A percentile compares a stretch with the other conserved stretches of the same genome.
Conservation (phyloP, 192 early-diverging fungal species). For the Polychytrium aggregatum region DNA sequence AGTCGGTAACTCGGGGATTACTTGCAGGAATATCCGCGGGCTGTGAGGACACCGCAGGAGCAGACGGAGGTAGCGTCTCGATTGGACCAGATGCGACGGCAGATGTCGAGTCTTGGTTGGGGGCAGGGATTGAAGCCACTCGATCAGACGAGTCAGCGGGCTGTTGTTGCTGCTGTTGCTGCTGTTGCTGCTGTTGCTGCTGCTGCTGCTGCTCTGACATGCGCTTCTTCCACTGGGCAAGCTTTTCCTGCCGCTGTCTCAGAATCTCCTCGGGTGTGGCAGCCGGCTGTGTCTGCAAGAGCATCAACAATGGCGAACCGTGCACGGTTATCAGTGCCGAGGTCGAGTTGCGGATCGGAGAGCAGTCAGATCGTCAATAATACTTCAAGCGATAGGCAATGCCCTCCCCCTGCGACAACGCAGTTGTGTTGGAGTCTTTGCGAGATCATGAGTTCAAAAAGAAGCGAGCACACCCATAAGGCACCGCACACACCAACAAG, state of each 20-base stretch:
- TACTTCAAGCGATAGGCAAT: neutral
- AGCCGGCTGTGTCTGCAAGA: conserved; percentile 8
- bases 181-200: conserved; percentile 5
- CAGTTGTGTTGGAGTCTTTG: neutral
- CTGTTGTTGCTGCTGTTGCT: neutral
- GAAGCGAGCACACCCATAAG: no score
- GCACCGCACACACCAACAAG: no score
- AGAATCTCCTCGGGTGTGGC: conserved; percentile 49
- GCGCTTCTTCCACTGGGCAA: conserved; percentile 59
- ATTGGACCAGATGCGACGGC: neutral
- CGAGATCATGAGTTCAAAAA: neutral
- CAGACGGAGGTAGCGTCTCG: neutral
- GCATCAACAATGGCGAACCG: conserved; percentile 6
- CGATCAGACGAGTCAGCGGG: neutral
- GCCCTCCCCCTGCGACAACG: conserved; percentile 4
- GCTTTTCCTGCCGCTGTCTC: conserved; percentile 63
- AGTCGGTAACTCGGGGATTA: neutral
- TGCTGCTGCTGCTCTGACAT: conserved; percentile 20
- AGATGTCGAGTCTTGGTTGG: neutral
- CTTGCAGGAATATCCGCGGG: neutral
- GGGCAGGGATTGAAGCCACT: neutral
- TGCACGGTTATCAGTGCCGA: no score
- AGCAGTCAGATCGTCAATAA: conserved; percentile 4
- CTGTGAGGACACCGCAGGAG: neutral
- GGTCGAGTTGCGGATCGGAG: no score